Percentiles rank a stretch among this genome's conserved stretches.
Evolutionary conservation across 2,329 filamentous ascomycete genomes (phyloP).

Genomic region (Aspergillus intermedius): DNA sequence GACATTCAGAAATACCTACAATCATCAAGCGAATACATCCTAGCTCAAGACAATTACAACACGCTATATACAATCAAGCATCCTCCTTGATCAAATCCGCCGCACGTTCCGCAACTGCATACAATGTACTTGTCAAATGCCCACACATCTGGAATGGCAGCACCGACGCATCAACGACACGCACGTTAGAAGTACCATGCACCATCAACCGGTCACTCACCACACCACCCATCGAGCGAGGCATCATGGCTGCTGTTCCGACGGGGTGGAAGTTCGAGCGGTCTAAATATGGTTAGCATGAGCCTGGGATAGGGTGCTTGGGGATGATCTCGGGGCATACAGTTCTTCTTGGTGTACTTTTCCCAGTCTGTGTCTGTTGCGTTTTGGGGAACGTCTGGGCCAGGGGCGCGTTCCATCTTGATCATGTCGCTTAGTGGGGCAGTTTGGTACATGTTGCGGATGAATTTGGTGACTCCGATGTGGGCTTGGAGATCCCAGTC

Average conservation of each 20-base stretch:
- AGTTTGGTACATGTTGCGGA: constrained; percentile 24
- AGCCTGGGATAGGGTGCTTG: background rate
- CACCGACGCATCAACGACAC: constrained; percentile 26
- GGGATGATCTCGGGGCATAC: constrained; percentile 12
- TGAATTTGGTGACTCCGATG: constrained; percentile 35
- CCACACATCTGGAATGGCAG: constrained; percentile 22
- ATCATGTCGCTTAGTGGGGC: constrained; percentile 16
- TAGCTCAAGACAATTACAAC: background rate
- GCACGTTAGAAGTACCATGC: constrained; percentile 25
- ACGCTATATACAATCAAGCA: background rate
- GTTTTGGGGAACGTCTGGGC: constrained; percentile 14
- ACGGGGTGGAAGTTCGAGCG: constrained; percentile 24
- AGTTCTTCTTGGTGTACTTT: constrained; percentile 18
- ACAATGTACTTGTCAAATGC: constrained; percentile 20
- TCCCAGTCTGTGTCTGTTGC: constrained; percentile 17
- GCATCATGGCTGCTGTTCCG: constrained; percentile 25
- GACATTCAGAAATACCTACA: too few species aligned
- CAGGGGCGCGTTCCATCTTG: constrained; percentile 17
- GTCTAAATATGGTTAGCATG: constrained; percentile 6
- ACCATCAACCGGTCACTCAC: constrained; percentile 23
- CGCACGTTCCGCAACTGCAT: constrained; percentile 23
- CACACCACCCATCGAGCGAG: constrained; percentile 25
- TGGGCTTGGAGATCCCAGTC: constrained; percentile 30
- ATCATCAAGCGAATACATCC: background rate
- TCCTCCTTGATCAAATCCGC: constrained; percentile 24